A percentile compares a stretch with the other conserved stretches of the same genome.
Evolutionary conservation across 352 stramenopile species (phyloP).

Genomic region (Phytopythium oedochilum): DNA sequence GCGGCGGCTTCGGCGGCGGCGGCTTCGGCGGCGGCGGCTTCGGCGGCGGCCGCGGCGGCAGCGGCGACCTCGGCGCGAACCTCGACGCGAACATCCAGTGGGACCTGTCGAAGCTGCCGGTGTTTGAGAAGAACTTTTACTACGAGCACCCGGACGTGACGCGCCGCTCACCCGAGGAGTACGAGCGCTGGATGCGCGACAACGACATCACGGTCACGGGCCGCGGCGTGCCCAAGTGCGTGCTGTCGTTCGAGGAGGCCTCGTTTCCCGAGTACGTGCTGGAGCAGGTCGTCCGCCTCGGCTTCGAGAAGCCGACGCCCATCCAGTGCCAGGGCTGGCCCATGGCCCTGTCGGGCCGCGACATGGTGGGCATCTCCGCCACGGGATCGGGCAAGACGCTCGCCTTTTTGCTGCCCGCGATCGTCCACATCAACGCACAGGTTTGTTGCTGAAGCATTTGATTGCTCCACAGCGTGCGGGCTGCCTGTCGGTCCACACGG

Average conservation of each 20-base stretch:
- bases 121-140: slow-evolving; percentile 99
- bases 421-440: slow-evolving; percentile 99
- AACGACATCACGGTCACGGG: slow-evolving; percentile 95
- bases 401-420: slow-evolving; percentile 98
- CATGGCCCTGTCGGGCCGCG: slow-evolving; percentile 96
- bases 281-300: slow-evolving; percentile 95
- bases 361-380: slow-evolving; percentile 98
- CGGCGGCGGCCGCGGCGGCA: slow-evolving; percentile 25
- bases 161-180: slow-evolving; percentile 86
- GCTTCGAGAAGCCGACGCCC: slow-evolving; percentile 94
- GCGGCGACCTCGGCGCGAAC: slow-evolving; percentile 81
- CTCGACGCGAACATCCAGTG: slow-evolving; percentile 95
- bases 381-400: slow-evolving; percentile 98
- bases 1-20: slow-evolving; percentile 11
- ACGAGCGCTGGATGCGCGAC: slow-evolving; percentile 88
- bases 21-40: slow-evolving; percentile 24
- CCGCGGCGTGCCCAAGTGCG: slow-evolving; percentile 97
- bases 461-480: background rate
- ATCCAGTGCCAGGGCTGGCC: slow-evolving; percentile 96
- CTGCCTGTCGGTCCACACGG: background rate
- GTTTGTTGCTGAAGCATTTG: slow-evolving; percentile 71
- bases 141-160: slow-evolving; percentile 97
- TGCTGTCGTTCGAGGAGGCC: slow-evolving; percentile 93
- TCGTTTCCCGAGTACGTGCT: slow-evolving; percentile 97
- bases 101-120: slow-evolving; percentile 90